Evolutionary conservation across 2,329 filamentous ascomycete genomes (phyloP).

Genomic region (Xylariaceae sp.): DNA sequence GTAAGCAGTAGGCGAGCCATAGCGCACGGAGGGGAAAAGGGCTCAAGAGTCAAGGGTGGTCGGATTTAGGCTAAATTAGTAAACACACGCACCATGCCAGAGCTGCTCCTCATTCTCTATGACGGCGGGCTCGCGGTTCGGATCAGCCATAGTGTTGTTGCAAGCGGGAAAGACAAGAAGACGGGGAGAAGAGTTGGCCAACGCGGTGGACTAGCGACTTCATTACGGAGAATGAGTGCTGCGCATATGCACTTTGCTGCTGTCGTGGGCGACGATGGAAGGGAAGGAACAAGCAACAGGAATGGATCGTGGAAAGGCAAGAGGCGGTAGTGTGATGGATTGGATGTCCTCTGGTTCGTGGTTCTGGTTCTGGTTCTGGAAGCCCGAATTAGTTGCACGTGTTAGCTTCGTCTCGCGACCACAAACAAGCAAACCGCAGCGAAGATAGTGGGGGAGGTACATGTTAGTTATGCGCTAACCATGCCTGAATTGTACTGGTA

Average conservation of each 20-base stretch:
- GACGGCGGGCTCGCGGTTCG: conserved; percentile 56
- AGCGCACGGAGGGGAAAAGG: background rate
- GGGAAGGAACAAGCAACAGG: background rate
- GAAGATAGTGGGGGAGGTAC: background rate
- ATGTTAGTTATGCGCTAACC: background rate
- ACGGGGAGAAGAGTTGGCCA: conserved; percentile 17
- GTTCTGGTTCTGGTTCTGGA: background rate
- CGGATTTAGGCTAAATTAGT: background rate
- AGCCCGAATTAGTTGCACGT: background rate
- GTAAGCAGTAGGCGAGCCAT: background rate
- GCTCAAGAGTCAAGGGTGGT: background rate
- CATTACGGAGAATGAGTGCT: conserved; percentile 23
- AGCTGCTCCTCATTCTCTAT: conserved; percentile 80
- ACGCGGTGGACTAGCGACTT: conserved; percentile 19
- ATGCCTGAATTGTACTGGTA: background rate
- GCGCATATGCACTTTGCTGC: conserved; percentile 9
- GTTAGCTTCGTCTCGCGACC: conserved; percentile 1
- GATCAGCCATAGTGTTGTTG: conserved; percentile 48
- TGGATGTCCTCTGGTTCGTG: too few species aligned
- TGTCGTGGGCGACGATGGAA: background rate
- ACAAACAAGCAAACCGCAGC: background rate
- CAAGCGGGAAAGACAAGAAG: background rate
- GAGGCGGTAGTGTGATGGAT: background rate
- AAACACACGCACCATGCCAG: conserved; percentile 66
- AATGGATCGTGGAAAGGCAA: background rate